phyloP scores from a whole-genome alignment of 306 rosid species.

The Acacia confusa region DNA sequence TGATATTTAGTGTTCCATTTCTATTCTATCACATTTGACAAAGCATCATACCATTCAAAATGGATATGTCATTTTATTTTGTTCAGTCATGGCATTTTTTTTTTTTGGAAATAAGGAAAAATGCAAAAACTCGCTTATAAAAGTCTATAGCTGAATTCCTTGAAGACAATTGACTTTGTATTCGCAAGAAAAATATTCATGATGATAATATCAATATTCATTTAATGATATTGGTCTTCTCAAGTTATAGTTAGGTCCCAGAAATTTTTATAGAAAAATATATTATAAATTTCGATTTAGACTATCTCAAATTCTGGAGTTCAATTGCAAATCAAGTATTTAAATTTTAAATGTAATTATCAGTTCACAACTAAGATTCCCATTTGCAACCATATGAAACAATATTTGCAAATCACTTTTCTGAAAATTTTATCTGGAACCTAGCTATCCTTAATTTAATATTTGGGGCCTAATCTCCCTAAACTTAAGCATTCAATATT shows the following conservation, averaged over 20 bases:
- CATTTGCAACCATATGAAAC: neutral
- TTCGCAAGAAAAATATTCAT: too few relatives aligned
- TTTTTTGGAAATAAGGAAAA: too few relatives aligned
- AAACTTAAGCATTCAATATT: neutral
- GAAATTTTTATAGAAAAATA: too few relatives aligned
- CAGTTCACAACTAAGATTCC: neutral
- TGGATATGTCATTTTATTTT: neutral
- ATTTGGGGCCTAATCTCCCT: neutral
- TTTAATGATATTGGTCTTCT: neutral
- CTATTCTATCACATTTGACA: neutral
- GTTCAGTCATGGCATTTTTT: neutral
- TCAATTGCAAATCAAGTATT: too few relatives aligned
- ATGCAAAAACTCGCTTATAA: neutral
- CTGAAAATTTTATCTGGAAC: too few relatives aligned
- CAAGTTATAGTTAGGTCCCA: too few relatives aligned
- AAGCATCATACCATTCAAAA: neutral
- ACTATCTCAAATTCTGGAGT: too few relatives aligned
- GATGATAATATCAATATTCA: neutral
- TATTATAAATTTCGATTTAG: too few relatives aligned
- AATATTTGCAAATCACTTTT: too few relatives aligned
- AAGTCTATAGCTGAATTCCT: too few relatives aligned
- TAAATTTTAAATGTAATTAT: too few relatives aligned
- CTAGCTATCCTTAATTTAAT: neutral
- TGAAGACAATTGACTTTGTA: neutral
- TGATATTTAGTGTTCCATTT: neutral